Percentiles rank a stretch among this genome's conserved stretches.
Evolutionary conservation across 345 rosid species (phyloP).

Genomic region (Camelina hispida): DNA sequence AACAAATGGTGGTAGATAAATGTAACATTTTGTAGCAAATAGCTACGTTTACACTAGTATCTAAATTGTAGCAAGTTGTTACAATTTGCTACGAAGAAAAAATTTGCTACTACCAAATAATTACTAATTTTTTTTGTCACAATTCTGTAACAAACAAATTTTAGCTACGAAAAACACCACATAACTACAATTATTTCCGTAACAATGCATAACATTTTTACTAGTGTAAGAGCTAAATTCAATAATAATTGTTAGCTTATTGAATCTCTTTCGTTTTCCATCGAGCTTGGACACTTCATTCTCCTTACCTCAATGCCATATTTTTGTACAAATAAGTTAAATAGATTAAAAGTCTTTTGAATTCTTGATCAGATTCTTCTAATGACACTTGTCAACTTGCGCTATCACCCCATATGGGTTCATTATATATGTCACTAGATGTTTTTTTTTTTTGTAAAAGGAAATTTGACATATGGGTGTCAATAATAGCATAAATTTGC

Average conservation of each 20-base stretch:
- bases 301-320: neutral
- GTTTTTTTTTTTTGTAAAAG: neutral
- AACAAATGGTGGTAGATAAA: too few species aligned
- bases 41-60: too few species aligned
- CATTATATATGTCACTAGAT: neutral
- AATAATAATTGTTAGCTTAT: neutral
- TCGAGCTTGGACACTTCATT: neutral
- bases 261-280: neutral
- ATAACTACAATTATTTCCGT: too few species aligned
- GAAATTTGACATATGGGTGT: neutral
- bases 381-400: slow-evolving; percentile 21
- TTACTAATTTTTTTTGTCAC: too few species aligned
- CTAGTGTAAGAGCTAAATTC: neutral
- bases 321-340: neutral
- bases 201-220: too few species aligned
- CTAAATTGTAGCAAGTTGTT: too few species aligned
- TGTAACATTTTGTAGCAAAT: too few species aligned
- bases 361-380: slow-evolving; percentile 5
- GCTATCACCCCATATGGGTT: slow-evolving; percentile 23
- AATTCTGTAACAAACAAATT: too few species aligned
- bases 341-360: neutral
- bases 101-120: too few species aligned
- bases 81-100: too few species aligned
- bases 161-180: too few species aligned
- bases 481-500: slow-evolving; percentile 25